Percentiles rank a stretch among this genome's conserved stretches.
Evolutionary conservation across 495 filamentous ascomycete genomes (phyloP).

Genomic region (Evernia prunastri): DNA sequence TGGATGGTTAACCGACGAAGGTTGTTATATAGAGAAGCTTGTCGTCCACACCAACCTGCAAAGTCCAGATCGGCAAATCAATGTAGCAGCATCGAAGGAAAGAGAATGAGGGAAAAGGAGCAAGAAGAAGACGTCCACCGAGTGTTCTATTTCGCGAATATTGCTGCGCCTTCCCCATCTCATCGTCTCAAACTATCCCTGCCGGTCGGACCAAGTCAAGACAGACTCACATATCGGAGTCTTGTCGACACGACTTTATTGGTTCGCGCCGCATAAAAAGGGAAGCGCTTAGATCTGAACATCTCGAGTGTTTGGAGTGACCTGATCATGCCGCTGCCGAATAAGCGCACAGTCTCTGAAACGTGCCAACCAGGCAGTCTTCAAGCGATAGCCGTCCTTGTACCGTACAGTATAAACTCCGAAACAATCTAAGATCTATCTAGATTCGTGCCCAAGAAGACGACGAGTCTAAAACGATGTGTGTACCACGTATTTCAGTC

Average conservation of each 20-base stretch:
- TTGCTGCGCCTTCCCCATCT: neutral
- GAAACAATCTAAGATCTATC: neutral
- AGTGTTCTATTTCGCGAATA: neutral
- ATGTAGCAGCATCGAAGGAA: neutral
- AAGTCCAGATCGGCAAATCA: neutral
- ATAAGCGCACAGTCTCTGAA: neutral
- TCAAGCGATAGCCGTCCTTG: neutral
- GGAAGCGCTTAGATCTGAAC: neutral
- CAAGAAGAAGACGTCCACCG: neutral
- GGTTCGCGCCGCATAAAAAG: neutral
- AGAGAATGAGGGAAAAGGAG: neutral
- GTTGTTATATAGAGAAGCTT: too few relatives aligned
- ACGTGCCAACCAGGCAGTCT: neutral
- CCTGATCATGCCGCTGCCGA: neutral
- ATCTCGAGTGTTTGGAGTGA: neutral
- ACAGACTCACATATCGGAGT: neutral
- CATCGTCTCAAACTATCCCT: neutral
- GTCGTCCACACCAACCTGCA: neutral
- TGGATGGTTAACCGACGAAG: neutral
- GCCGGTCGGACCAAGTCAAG: neutral
- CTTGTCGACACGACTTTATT: neutral
- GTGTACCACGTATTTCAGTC: neutral
- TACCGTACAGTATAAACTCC: neutral
- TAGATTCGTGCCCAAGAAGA: neutral
- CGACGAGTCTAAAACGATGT: neutral